Conservation (phyloP, 2,329 filamentous ascomycete genomes). For the Botrytis medusae region DNA sequence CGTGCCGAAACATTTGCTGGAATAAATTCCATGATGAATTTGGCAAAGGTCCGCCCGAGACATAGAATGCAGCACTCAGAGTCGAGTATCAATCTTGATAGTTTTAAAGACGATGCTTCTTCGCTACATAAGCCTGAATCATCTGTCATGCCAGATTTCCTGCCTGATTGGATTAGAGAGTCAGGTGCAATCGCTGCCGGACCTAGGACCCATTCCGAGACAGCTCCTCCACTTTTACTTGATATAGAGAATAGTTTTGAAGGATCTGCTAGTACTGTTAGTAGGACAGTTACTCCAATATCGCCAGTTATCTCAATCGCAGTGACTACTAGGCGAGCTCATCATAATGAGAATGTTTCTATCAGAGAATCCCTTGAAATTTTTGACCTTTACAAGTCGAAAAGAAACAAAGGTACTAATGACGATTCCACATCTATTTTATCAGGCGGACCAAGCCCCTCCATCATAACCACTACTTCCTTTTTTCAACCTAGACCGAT, state of each 20-base stretch:
- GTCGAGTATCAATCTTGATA: not conserved
- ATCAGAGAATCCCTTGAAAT: not conserved
- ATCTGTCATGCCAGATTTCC: not conserved
- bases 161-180: not conserved
- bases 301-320: not conserved
- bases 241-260: not conserved
- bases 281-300: too few species aligned
- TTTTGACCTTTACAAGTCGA: not conserved
- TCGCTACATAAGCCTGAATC: not conserved
- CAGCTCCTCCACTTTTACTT: not conserved
- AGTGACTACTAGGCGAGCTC: not conserved
- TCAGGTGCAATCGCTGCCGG: not conserved
- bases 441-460: not conserved
- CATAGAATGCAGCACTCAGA: not conserved
- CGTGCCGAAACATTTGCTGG: not conserved
- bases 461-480: not conserved
- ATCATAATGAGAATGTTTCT: not conserved
- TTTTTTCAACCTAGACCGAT: not conserved
- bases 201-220: too few species aligned
- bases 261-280: not conserved
- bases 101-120: not conserved
- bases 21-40: not conserved
- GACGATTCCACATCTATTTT: not conserved
- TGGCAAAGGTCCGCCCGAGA: not conserved
- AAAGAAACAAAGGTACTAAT: rapidly evolving